Base-by-base conservation (phyloP, 306 rosid species). In the Cicer pinnatifidum region DNA sequence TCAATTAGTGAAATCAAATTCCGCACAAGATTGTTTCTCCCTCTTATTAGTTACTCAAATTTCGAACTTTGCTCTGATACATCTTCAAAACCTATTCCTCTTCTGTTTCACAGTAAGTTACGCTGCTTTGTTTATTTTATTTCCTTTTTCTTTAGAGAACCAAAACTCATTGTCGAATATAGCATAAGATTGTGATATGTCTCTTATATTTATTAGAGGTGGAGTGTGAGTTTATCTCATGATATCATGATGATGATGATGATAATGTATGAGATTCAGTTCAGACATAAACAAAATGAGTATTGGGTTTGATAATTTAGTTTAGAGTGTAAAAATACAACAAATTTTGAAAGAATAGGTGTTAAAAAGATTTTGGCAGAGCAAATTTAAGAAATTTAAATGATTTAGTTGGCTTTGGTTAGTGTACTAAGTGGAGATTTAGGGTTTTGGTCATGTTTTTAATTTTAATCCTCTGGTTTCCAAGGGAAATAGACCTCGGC, bases 191-290 rank as follows among this genome's bases (percentile, higher is more conserved):
- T 72, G 15, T 44, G 35, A 11, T 28, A 12, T 50, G 54, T 57
- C 3, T 57, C 3, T 3, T 23, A 15, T 52, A 52, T 46, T 5
- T 46, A 46, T 9, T 46, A 4, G 51, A 46, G 12, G 51, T 46
- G 13, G 51, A 54, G 65, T 19, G 40, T 67, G 59, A 13, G 13
- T 75, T 57, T n/a, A 65, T 40, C 65, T 52, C 65, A 28, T 50
- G 59, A 56, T 52, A 38, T 28, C 35, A 28, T 38, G 35, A 13
- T 40, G 67, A 66, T 28, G 20, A 10, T 40, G 73, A 66, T 28
- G n/a, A 9, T 40, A 46, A 15, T 3, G 19, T 15, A 28, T 44
- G 75, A 33, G 28, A 43, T 67, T 66, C 9, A 48, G 11, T 38
- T 6, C 12, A 61, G 1, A 8, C 48, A 8, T 39, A 47, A 62